Conservation (phyloP, 2,329 filamentous ascomycete genomes). For the Fusarium foetens region DNA sequence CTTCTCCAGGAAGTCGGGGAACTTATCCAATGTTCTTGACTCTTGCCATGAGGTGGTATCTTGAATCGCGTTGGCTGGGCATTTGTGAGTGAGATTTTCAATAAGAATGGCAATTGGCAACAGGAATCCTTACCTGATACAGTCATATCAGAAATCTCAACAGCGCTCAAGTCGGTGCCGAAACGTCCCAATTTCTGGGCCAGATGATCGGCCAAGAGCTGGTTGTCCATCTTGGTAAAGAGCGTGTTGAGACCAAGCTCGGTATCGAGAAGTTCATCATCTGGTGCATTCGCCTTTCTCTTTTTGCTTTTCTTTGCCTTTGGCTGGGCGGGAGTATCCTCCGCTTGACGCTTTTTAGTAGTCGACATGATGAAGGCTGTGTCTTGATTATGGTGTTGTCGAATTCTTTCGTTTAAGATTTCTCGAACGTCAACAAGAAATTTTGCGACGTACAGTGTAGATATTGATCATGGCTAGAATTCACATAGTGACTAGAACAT, state of each 20-base stretch:
- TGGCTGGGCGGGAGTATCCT: constrained; percentile 54
- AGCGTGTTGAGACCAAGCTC: constrained; percentile 82
- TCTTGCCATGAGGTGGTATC: constrained; percentile 82
- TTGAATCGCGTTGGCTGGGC: constrained; percentile 74
- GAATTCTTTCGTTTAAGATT: constrained; percentile 13
- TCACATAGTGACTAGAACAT: fast-evolving
- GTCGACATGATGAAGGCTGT: constrained; percentile 51
- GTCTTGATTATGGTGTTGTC: constrained; percentile 9
- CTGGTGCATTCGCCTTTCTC: constrained; percentile 66
- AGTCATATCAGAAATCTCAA: constrained; percentile 86
- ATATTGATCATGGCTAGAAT: background rate
- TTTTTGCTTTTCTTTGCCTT: constrained; percentile 61
- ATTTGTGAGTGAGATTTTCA: background rate
- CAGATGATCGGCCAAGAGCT: constrained; percentile 85
- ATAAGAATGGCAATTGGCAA: background rate
- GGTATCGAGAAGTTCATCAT: constrained; percentile 69
- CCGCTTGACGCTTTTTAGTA: constrained; percentile 66
- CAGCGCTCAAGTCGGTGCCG: constrained; percentile 79
- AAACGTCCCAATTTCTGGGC: constrained; percentile 82
- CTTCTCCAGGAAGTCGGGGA: constrained; percentile 81
- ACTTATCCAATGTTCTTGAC: constrained; percentile 73
- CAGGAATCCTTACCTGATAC: constrained; percentile 71
- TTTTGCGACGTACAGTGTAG: constrained; percentile 41
- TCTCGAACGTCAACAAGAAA: constrained; percentile 34
- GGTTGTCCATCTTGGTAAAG: constrained; percentile 84